These are phyloP conservation scores for Echinochloa phyllopogon DNA, from an alignment of 176 grass and related monocot species.

Conservation along the genomic window DNA sequence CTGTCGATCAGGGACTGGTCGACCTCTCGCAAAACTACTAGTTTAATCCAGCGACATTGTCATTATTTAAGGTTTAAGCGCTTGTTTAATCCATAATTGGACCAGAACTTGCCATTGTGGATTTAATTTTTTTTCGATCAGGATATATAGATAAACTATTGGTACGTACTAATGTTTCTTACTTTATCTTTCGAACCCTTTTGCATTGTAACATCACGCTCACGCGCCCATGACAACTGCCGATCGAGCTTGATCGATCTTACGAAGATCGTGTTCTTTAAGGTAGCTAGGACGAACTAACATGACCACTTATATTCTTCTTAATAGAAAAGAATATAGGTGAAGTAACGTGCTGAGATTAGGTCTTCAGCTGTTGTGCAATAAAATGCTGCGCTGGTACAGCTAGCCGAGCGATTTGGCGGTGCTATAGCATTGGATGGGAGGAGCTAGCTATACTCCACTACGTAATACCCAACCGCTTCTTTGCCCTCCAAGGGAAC, in stretches of 20 bases:
- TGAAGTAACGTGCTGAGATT: slow-evolving; percentile 3
- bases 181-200: neutral
- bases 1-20: slow-evolving; percentile 26
- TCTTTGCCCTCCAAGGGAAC: neutral
- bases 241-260: slow-evolving; percentile 16
- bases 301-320: neutral
- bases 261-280: slow-evolving; percentile 33
- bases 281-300: slow-evolving; percentile 14
- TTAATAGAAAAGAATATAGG: neutral
- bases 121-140: neutral
- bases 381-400: neutral
- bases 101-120: neutral
- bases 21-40: slow-evolving; percentile 10
- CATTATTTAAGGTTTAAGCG: neutral
- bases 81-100: slow-evolving; percentile 24
- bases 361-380: neutral
- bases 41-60: slow-evolving; percentile 13
- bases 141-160: neutral
- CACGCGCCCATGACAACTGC: neutral
- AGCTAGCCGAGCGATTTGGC: neutral
- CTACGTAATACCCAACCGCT: too few species aligned
- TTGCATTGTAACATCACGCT: neutral
- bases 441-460: neutral
- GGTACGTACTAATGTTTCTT: neutral
- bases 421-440: neutral